Conservation (phyloP, 2,329 filamentous ascomycete genomes). For the Claviceps lovelessii region DNA sequence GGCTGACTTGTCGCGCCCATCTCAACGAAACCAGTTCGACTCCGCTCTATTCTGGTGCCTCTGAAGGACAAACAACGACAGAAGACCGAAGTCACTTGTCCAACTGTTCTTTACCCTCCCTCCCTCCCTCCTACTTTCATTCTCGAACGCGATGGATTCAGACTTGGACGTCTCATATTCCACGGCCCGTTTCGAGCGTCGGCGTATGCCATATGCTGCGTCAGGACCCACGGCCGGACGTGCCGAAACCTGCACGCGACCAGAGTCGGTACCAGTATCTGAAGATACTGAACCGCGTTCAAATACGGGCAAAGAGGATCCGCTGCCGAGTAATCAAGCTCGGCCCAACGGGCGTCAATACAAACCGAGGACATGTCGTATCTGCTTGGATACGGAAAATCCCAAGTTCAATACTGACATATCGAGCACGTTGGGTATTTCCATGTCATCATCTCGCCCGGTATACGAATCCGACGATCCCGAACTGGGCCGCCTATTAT, state of each 20-base stretch:
- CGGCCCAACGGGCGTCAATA: conserved; percentile 32
- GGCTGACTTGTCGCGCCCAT: conserved; percentile 1
- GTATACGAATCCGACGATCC: conserved; percentile 61
- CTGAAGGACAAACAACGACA: not conserved
- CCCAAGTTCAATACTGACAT: conserved; percentile 30
- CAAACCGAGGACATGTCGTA: conserved; percentile 65
- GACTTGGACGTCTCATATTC: conserved; percentile 14
- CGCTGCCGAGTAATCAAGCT: conserved; percentile 6
- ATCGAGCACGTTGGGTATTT: conserved; percentile 19
- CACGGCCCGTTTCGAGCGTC: conserved; percentile 1
- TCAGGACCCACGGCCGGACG: not conserved
- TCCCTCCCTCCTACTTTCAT: too few relatives aligned
- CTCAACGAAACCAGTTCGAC: not conserved
- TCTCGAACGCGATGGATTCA: conserved; percentile 12
- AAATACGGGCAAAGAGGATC: not conserved
- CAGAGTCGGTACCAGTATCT: not conserved
- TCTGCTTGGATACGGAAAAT: conserved; percentile 61
- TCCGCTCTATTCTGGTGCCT: not conserved
- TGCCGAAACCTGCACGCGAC: not conserved
- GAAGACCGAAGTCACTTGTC: not conserved
- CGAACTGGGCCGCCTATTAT: conserved; percentile 62
- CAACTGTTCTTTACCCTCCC: not conserved
- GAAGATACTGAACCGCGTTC: not conserved
- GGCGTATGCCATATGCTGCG: conserved; percentile 3
- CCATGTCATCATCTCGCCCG: conserved; percentile 20